Conservation (phyloP, 1,139 yeast genomes). For the Zygosaccharomyces pseudobailii region DNA sequence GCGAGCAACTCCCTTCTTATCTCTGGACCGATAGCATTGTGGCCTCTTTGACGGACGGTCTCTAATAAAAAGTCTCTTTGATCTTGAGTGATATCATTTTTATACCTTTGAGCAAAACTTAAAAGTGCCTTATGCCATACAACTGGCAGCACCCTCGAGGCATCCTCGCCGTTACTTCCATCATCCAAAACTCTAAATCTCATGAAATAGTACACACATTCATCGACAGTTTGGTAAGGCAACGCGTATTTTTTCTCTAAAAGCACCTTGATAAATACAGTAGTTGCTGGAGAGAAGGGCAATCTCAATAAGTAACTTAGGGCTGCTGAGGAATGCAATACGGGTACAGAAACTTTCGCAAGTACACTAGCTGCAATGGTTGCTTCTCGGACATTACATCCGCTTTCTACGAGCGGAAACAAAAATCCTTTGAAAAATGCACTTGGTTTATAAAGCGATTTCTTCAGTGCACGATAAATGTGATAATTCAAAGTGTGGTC, state of each 20-base stretch:
- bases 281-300: constrained; percentile 83
- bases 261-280: constrained; percentile 82
- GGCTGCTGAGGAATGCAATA: constrained; percentile 94
- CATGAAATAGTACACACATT: constrained; percentile 92
- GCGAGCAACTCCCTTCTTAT: constrained; percentile 89
- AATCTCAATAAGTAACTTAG: constrained; percentile 76
- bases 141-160: constrained; percentile 72
- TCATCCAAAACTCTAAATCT: constrained; percentile 61
- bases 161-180: constrained; percentile 39
- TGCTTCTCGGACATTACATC: constrained; percentile 88
- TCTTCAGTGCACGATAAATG: constrained; percentile 83
- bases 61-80: constrained; percentile 92
- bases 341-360: constrained; percentile 87
- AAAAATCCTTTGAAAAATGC: constrained; percentile 96
- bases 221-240: constrained; percentile 94
- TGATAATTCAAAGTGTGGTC: constrained; percentile 72
- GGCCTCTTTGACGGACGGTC: constrained; percentile 85
- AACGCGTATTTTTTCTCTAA: constrained; percentile 93
- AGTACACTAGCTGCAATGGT: constrained; percentile 91
- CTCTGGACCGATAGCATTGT: constrained; percentile 86
- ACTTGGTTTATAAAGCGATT: constrained; percentile 91
- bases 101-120: constrained; percentile 91
- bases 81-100: constrained; percentile 95
- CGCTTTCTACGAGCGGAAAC: constrained; percentile 80
- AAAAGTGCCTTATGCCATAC: constrained; percentile 97